Percentiles rank a stretch among this genome's conserved stretches.
Evolutionary conservation across 306 rosid species (phyloP).

Genomic region (Cicer yamashitae): DNA sequence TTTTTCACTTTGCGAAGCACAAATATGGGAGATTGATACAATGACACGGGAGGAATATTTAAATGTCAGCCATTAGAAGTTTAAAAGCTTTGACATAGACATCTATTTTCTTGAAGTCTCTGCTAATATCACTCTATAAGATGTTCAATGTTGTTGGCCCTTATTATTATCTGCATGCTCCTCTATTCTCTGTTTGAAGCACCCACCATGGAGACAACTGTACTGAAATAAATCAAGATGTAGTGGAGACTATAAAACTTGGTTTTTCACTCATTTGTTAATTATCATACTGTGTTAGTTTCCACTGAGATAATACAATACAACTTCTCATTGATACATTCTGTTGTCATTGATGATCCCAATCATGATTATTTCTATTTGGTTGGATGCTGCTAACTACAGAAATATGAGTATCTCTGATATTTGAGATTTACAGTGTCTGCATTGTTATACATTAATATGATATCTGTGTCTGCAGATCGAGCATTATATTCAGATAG

Average conservation of each 20-base stretch:
- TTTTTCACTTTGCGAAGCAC: slow-evolving; percentile 19
- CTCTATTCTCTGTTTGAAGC: slow-evolving; percentile 6
- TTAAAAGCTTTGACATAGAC: slow-evolving; percentile 2
- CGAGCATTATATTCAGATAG: slow-evolving; percentile 96
- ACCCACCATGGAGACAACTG: neutral
- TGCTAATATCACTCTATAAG: slow-evolving; percentile 16
- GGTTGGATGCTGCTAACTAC: slow-evolving; percentile 19
- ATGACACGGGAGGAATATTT: slow-evolving; percentile 2
- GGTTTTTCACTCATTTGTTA: slow-evolving; percentile 9
- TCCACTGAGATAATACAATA: slow-evolving; percentile 13
- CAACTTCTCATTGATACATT: slow-evolving; percentile 7
- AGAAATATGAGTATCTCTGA: slow-evolving; percentile 12
- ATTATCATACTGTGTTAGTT: slow-evolving; percentile 13
- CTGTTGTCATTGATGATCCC: slow-evolving; percentile 26
- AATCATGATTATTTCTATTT: slow-evolving; percentile 37
- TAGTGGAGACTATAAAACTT: neutral
- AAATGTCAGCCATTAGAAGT: slow-evolving; percentile 6
- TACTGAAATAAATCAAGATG: slow-evolving; percentile 18
- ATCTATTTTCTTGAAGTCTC: slow-evolving; percentile 2
- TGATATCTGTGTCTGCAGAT: slow-evolving; percentile 61
- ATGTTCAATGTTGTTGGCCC: slow-evolving; percentile 7
- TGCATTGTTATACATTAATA: slow-evolving; percentile 18
- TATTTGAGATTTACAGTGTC: slow-evolving; percentile 24
- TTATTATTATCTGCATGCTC: slow-evolving; percentile 12
- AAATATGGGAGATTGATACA: slow-evolving; percentile 1